These are phyloP conservation scores for Mallotus repandus DNA, from an alignment of 441 rosid genomes.

Conservation along the genomic window DNA sequence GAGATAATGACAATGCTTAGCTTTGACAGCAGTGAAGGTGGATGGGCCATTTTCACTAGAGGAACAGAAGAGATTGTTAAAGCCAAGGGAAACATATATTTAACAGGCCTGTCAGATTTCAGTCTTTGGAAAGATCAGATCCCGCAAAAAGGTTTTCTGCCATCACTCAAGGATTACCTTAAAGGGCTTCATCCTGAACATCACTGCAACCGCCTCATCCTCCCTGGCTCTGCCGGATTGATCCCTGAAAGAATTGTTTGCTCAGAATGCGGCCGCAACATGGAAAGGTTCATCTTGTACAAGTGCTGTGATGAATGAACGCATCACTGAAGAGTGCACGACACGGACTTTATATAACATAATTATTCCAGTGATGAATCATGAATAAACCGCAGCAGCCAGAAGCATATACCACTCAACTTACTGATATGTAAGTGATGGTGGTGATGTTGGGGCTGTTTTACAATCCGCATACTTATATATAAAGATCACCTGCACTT, in stretches of 20 bases:
- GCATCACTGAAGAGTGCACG: too few relatives aligned
- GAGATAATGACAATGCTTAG: slow-evolving; percentile 59
- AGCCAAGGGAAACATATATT: slow-evolving; percentile 45
- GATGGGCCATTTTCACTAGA: slow-evolving; percentile 65
- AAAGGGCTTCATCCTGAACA: slow-evolving; percentile 42
- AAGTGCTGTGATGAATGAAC: slow-evolving; percentile 62
- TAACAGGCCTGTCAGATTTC: slow-evolving; percentile 39
- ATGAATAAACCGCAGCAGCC: background rate
- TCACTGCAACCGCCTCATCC: slow-evolving; percentile 59
- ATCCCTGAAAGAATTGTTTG: slow-evolving; percentile 58
- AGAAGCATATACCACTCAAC: background rate
- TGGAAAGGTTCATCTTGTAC: slow-evolving; percentile 63
- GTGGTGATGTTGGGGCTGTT: background rate
- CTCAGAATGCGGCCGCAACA: slow-evolving; percentile 53
- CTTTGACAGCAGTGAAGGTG: slow-evolving; percentile 57
- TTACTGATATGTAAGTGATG: background rate
- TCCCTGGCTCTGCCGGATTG: slow-evolving; percentile 46
- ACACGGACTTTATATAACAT: background rate
- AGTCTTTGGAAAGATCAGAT: slow-evolving; percentile 43
- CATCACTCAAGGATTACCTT: slow-evolving; percentile 51
- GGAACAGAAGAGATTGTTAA: slow-evolving; percentile 43
- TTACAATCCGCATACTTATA: too few relatives aligned
- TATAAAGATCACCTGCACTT: too few relatives aligned
- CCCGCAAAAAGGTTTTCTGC: slow-evolving; percentile 43
- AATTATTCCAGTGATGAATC: background rate